Conservation (phyloP, 257 asterid species). For the Fraxinus pennsylvanica region DNA sequence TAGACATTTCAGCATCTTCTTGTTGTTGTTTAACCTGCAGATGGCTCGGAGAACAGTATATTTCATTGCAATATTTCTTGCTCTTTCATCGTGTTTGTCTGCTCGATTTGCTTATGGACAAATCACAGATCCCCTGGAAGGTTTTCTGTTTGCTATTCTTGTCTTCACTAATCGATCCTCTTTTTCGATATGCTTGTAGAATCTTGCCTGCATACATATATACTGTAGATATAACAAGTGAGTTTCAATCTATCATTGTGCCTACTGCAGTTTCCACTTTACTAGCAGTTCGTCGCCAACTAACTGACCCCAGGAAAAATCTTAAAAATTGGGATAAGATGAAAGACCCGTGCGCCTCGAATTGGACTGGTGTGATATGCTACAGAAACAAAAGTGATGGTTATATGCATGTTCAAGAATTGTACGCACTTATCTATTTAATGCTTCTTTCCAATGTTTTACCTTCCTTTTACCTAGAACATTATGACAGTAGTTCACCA, state of each 20-base stretch:
- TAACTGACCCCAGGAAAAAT: slow-evolving; percentile 36
- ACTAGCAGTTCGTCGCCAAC: slow-evolving; percentile 35
- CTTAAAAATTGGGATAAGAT: slow-evolving; percentile 40
- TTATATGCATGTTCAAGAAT: slow-evolving; percentile 41
- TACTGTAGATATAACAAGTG: background rate
- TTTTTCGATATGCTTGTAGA: background rate
- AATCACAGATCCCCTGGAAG: slow-evolving; percentile 47
- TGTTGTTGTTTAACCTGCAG: slow-evolving; percentile 12
- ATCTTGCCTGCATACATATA: background rate
- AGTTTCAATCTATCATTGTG: background rate
- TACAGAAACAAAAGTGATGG: slow-evolving; percentile 28
- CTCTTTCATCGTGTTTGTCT: slow-evolving; percentile 29
- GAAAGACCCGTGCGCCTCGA: slow-evolving; percentile 38
- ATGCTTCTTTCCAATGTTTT: background rate
- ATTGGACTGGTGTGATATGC: slow-evolving; percentile 45
- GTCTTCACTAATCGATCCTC: background rate
- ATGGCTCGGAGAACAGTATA: slow-evolving; percentile 27
- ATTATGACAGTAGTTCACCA: background rate
- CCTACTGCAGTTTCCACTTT: slow-evolving; percentile 37
- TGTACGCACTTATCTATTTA: slow-evolving; percentile 28
- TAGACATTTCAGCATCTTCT: background rate
- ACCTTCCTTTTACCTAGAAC: too few species aligned
- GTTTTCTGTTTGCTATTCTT: slow-evolving; percentile 18
- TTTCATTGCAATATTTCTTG: slow-evolving; percentile 24
- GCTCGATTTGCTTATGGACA: slow-evolving; percentile 29